Evolutionary conservation across 306 rosid species (phyloP).

Genomic region (Mimosa bimucronata): DNA sequence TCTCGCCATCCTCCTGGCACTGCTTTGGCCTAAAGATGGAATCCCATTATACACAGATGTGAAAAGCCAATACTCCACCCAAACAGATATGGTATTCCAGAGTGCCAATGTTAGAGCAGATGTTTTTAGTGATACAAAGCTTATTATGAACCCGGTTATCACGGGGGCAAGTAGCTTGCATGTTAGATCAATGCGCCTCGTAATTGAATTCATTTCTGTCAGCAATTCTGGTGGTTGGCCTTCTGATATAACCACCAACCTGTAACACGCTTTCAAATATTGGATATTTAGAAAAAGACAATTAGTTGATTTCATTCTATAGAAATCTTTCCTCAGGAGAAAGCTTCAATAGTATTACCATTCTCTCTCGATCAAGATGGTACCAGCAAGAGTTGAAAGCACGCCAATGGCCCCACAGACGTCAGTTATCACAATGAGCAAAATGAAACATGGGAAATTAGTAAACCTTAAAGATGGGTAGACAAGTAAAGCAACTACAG

Average conservation of each 20-base stretch:
- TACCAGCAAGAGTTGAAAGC: constrained; percentile 86
- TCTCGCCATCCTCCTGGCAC: constrained; percentile 55
- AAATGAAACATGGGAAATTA: constrained; percentile 56
- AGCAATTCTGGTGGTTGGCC: constrained; percentile 64
- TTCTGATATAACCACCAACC: constrained; percentile 91
- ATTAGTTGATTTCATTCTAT: background rate
- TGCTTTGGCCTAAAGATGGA: constrained; percentile 69
- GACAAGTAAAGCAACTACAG: constrained; percentile 58
- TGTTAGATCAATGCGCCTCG: constrained; percentile 80
- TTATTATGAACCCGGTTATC: constrained; percentile 78
- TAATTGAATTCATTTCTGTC: constrained; percentile 70
- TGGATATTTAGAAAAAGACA: background rate
- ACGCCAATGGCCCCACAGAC: constrained; percentile 77
- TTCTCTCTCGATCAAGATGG: constrained; percentile 92
- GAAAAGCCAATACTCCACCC: constrained; percentile 90
- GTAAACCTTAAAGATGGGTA: constrained; percentile 61
- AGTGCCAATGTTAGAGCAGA: constrained; percentile 79
- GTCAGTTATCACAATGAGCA: constrained; percentile 61
- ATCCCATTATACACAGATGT: constrained; percentile 75
- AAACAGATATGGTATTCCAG: constrained; percentile 71
- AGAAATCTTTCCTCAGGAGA: background rate
- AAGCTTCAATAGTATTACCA: constrained; percentile 57
- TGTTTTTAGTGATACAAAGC: constrained; percentile 78
- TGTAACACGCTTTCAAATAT: constrained; percentile 32
- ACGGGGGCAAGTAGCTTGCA: constrained; percentile 90